Base-by-base conservation (phyloP, 208 protist genomes). In the Leishmania lainsoni region DNA sequence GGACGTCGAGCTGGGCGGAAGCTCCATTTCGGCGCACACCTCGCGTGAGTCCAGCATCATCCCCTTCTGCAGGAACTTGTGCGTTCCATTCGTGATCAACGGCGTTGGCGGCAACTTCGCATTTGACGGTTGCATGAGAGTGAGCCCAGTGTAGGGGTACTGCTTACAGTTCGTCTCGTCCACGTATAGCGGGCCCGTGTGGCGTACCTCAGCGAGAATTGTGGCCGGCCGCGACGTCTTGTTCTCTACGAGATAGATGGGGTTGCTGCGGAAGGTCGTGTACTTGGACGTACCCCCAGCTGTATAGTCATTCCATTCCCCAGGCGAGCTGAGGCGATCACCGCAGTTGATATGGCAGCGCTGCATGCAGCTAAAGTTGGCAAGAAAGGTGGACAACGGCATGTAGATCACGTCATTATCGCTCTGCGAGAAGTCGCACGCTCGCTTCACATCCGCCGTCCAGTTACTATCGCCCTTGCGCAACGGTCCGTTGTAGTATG, bases 291-390 rank as follows among this genome's bases (percentile, higher is more conserved):
- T 91, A 61, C 93, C 93, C 66, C 93, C 93, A 12, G 83, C 82
- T 5, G 89, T 94, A 69, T 85, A 86, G 52, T 88, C 84, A 81
- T 87, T 92, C 92, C 93, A 97, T 81, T 94, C 85, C 3, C 93
- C 93, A 8, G 85, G 83, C 32, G 88, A 83, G 69, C 79, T 94
- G 72, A 94, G 85, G n/a, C 91, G 93, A 74, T 95, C 91, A 48
- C 93, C 93, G 71, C 91, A 96, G 88, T 95, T 95, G 81, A 96
- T 92, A 81, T 94, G 90, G 84, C 93, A 96, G 29, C 90, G 91
- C 81, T 95, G 91, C 87, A 96, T 92, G 81, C 90, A 90, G 75
- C 84, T 89, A 84, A 96, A 96, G 86, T 96, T 93, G 48, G 85
- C 78, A 66, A 96, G 86, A 80, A 96, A 96, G 48, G 80, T 87